These are phyloP conservation scores for Malassezia sp. DNA, from an alignment of 1,284 basidiomycete genomes.

Conservation along the genomic window DNA sequence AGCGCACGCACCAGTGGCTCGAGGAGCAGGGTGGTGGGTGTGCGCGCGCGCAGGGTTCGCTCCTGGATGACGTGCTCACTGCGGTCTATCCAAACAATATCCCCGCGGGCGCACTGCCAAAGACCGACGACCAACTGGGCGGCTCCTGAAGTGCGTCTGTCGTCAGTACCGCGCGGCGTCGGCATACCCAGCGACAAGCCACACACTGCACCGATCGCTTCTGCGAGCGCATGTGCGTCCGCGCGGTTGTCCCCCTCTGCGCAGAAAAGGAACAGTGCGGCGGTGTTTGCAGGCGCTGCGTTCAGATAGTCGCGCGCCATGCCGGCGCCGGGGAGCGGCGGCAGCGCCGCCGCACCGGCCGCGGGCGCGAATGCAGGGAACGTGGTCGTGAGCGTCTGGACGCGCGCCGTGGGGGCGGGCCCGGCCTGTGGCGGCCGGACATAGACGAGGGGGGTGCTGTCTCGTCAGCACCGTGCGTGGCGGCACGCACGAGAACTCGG, in stretches of 20 bases:
- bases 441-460: conserved; percentile 16
- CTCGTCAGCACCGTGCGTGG: no score
- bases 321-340: conserved; percentile 23
- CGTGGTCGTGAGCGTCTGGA: no score
- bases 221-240: conserved; percentile 27
- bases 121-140: conserved; percentile 8
- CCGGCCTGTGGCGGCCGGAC: conserved; percentile 3
- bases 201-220: not conserved
- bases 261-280: conserved; percentile 27
- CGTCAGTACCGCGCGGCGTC: not conserved
- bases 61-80: conserved; percentile 3
- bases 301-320: conserved; percentile 19
- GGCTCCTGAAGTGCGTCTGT: conserved; percentile 1
- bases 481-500: conserved; percentile 17
- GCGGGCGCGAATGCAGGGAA: not conserved
- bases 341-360: conserved; percentile 1
- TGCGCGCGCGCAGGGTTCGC: not conserved
- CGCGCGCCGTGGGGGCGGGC: not conserved
- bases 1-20: conserved; percentile 25
- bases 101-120: conserved; percentile 1
- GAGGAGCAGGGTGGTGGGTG: conserved; percentile 1
- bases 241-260: conserved; percentile 34
- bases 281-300: not conserved
- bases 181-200: not conserved
- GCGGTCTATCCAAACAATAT: conserved; percentile 6